Evolutionary conservation across 2,329 filamentous ascomycete species (phyloP), one percentile per base, ranked within the genome.

Genomic region (Myriosclerotinia curreyana): DNA sequence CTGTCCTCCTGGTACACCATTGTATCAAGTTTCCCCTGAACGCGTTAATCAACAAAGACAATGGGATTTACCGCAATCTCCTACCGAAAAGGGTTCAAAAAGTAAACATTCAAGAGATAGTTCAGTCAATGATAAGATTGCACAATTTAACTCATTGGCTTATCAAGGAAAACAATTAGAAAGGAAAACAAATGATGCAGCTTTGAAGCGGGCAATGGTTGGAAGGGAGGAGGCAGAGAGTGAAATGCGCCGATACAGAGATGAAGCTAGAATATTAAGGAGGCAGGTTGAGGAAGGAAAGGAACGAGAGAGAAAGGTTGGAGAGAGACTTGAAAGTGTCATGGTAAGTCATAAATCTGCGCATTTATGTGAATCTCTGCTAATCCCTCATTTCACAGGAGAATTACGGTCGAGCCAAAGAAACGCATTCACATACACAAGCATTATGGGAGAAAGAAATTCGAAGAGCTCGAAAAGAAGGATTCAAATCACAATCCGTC

Each of bases 361-460:
- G 73, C 72, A 53, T 68, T 61, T 59, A 22, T 46, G 38, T 11
- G 9, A 20, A 54, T 20, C 28, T 51, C 62, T 64, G 65, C 66
- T 72, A 54, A 68, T 49, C 31, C 36, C 64, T 52, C 25, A 46
- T 40, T 62, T 50, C 22, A 34, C 25, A 91, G 88, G 88, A 90
- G 71, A 88, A 87, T 73, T 88, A 88, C 71, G 83, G 85, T 38
- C 86, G 86, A 66, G 83, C 85, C 60, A 91, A 91, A 75, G 88
- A 89, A 71, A 88, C 86, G 46, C 82, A 88, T 69, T 81, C 83
- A 48, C 85, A 88, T 72, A 86, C 85, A 12, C 84, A 88, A 74
- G 78, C 84, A 25, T 76, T 89, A 12, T 91, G 88, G 83, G 88
- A 91, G 71, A 91, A 91, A 74, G 88, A 91, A 74, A 86, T 90